These are phyloP conservation scores for Mycena filopes DNA, from an alignment of 768 basidiomycete genomes.

Conservation along the genomic window DNA sequence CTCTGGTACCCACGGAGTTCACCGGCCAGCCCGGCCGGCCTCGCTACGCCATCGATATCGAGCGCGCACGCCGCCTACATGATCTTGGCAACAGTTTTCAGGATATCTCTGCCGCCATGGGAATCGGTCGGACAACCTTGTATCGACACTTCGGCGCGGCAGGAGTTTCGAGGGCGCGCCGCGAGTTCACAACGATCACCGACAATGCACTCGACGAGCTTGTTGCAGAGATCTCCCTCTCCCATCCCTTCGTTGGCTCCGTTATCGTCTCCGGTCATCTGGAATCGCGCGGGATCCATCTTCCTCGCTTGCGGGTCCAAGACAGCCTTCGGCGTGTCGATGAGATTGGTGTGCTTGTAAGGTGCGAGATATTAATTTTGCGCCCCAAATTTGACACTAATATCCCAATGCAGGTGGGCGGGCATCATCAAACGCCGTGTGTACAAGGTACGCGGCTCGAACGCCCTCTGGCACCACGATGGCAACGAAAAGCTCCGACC, in stretches of 20 bases:
- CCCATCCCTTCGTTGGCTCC: slow-evolving; percentile 36
- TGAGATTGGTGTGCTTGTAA: slow-evolving; percentile 33
- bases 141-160: slow-evolving; percentile 4
- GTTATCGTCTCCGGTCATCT: slow-evolving; percentile 40
- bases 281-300: slow-evolving; percentile 29
- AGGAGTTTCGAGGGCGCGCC: not conserved
- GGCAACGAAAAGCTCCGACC: slow-evolving; percentile 41
- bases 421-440: slow-evolving; percentile 25
- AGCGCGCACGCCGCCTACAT: slow-evolving; percentile 1
- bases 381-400: not conserved
- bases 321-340: slow-evolving; percentile 39
- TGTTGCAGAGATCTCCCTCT: slow-evolving; percentile 13
- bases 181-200: slow-evolving; percentile 7
- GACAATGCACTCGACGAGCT: slow-evolving; percentile 16
- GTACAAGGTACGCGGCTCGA: slow-evolving; percentile 35
- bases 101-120: slow-evolving; percentile 23
- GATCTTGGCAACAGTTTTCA: slow-evolving; percentile 24
- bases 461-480: slow-evolving; percentile 40
- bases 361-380: not conserved
- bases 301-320: slow-evolving; percentile 33
- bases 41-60: no score
- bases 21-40: no score
- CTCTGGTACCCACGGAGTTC: no score
- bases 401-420: slow-evolving; percentile 16
- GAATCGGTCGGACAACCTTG: slow-evolving; percentile 14